These are phyloP conservation scores for Pistacia integerrima DNA, from an alignment of 345 rosid species.

Conservation along the genomic window DNA sequence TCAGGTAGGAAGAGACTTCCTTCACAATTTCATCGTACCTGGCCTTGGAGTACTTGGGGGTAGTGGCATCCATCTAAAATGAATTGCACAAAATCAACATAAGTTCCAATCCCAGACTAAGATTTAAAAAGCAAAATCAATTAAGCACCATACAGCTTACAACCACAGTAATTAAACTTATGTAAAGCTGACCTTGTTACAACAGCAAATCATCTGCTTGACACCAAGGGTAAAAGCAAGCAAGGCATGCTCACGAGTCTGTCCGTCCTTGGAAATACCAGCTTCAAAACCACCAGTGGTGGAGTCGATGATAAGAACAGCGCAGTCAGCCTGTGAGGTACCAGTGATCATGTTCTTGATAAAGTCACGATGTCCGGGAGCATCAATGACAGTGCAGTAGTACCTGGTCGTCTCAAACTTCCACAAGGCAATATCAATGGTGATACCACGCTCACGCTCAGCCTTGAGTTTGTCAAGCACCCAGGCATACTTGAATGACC, in stretches of 20 bases:
- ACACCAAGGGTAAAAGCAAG: slow-evolving; percentile 78
- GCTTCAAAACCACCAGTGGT: slow-evolving; percentile 88
- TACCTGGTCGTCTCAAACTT: slow-evolving; percentile 75
- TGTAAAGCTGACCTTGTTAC: slow-evolving; percentile 51
- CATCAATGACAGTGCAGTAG: slow-evolving; percentile 80
- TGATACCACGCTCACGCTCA: slow-evolving; percentile 82
- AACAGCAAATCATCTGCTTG: slow-evolving; percentile 78
- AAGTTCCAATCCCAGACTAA: neutral
- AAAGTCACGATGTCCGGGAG: slow-evolving; percentile 79
- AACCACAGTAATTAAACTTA: neutral
- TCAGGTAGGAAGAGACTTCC: slow-evolving; percentile 56
- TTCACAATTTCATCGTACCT: slow-evolving; percentile 53
- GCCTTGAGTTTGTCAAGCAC: slow-evolving; percentile 77
- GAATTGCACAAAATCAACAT: neutral
- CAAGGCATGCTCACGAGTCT: slow-evolving; percentile 75
- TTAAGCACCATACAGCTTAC: neutral
- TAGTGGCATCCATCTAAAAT: slow-evolving; percentile 53
- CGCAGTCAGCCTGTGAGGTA: slow-evolving; percentile 84
- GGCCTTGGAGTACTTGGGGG: slow-evolving; percentile 57
- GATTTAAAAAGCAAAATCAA: neutral
- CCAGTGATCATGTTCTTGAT: slow-evolving; percentile 86
- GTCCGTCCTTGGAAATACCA: slow-evolving; percentile 86
- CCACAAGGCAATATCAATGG: slow-evolving; percentile 73
- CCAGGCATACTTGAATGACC: slow-evolving; percentile 83
- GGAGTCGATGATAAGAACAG: slow-evolving; percentile 76